A percentile compares a stretch with the other conserved stretches of the same genome.
Evolutionary conservation across 495 filamentous ascomycete species (phyloP).

Genomic region (Lentithecium fluviatile): DNA sequence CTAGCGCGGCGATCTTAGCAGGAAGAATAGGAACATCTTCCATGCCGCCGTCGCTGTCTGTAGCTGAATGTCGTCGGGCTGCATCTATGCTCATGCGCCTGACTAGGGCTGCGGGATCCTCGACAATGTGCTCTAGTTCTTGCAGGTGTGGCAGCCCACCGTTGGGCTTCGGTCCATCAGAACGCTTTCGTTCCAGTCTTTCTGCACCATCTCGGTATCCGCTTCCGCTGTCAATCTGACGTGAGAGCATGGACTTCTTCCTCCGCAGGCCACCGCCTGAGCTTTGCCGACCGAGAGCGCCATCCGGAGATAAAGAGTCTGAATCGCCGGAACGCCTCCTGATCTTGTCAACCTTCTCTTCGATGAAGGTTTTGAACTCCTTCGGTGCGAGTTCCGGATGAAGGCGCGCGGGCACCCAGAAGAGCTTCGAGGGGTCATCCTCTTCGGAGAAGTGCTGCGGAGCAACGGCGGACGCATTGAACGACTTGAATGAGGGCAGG

Average conservation of each 20-base stretch:
- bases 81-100: slow-evolving; percentile 63
- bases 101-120: slow-evolving; percentile 70
- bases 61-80: slow-evolving; percentile 37
- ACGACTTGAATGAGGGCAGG: slow-evolving; percentile 74
- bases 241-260: slow-evolving; percentile 94
- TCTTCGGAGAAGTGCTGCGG: slow-evolving; percentile 75
- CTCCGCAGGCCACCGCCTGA: slow-evolving; percentile 67
- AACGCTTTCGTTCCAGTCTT: slow-evolving; percentile 72
- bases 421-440: slow-evolving; percentile 80
- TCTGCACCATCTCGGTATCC: slow-evolving; percentile 88
- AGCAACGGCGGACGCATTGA: slow-evolving; percentile 66
- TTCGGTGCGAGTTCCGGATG: slow-evolving; percentile 94
- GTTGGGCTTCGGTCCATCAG: slow-evolving; percentile 53
- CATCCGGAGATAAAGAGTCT: slow-evolving; percentile 63
- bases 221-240: slow-evolving; percentile 75
- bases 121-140: slow-evolving; percentile 75
- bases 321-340: slow-evolving; percentile 75
- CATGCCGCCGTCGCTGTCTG: slow-evolving; percentile 48
- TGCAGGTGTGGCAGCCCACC: slow-evolving; percentile 51
- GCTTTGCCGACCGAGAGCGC: slow-evolving; percentile 56
- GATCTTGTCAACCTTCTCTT: slow-evolving; percentile 86
- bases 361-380: slow-evolving; percentile 95
- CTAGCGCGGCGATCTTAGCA: slow-evolving; percentile 61
- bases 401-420: slow-evolving; percentile 93
- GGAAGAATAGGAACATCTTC: slow-evolving; percentile 89